Percentiles rank a stretch among this genome's conserved stretches.
Evolutionary conservation across 164 flowering plant genomes (phyloP).

Genomic region (Stephania yunnanensis): DNA sequence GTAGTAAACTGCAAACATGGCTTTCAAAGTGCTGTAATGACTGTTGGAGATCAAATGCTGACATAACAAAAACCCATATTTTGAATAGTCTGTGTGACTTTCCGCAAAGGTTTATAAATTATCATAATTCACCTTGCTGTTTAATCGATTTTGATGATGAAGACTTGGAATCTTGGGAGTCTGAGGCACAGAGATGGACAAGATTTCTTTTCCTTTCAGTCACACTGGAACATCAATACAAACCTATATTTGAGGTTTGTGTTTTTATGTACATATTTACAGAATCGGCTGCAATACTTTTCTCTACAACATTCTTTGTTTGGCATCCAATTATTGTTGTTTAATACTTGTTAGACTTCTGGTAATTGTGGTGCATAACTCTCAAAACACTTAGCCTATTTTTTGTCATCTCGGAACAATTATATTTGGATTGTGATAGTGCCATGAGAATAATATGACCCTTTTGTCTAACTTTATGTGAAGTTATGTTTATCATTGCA

Average conservation of each 20-base stretch:
- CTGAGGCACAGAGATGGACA: constrained; percentile 74
- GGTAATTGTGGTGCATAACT: no score
- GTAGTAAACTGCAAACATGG: constrained; percentile 54
- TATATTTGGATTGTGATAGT: no score
- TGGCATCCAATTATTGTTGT: neutral
- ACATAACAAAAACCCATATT: constrained; percentile 19
- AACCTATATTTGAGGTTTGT: constrained; percentile 47
- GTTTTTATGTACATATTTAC: neutral
- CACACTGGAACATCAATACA: constrained; percentile 43
- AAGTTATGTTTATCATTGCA: no score
- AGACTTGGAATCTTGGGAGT: constrained; percentile 64
- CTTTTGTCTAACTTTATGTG: no score
- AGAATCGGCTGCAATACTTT: neutral
- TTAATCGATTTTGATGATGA: constrained; percentile 59
- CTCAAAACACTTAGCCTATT: no score
- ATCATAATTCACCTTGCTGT: constrained; percentile 18
- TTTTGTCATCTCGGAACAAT: no score
- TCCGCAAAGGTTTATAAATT: constrained; percentile 37
- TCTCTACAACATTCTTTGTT: neutral
- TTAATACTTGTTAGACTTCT: no score
- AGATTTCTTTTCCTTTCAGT: constrained; percentile 62
- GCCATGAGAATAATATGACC: no score
- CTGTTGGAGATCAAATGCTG: constrained; percentile 16
- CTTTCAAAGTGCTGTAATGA: constrained; percentile 30
- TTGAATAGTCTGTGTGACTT: constrained; percentile 43